Base-by-base conservation (phyloP, 768 basidiomycete genomes). In the Pulveroboletus sp. region DNA sequence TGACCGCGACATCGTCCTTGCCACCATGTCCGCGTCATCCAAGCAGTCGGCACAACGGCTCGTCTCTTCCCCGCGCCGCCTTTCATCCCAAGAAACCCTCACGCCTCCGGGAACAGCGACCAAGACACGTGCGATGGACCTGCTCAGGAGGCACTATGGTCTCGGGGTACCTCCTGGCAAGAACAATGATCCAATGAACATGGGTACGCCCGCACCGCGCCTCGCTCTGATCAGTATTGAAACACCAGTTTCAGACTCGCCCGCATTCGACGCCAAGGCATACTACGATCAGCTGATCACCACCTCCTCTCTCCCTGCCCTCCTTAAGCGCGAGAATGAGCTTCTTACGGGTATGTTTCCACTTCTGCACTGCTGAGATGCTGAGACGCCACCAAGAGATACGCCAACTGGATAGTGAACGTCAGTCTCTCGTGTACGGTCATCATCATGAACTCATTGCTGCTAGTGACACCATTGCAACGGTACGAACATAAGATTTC, bases 391-490 rank as follows among this genome's bases (percentile, higher is more conserved):
- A 14, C 31, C 20, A 35, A 93, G 93, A 95, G 67, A 94, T 96
- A 51, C 77, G 89, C 27, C 81, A 91, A 54, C 70, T 96, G 13
- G 91, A 95, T 49, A 82, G 86, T 60, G 93, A 95, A 61, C 74
- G 90, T 20, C 93, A 96, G 67, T 86, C 88, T 9, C 74, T 96
- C 37, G 93, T 96, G 11, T 96, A 96, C 63, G 93, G 94, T 59
- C 93, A 94, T 62, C 93, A 96, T 60, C 91, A 93, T 51, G 93
- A 96, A 56, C 83, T 96, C 17, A 93, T 96, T 43, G 89, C 90
- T 1, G 93, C 93, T 3, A 91, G 86, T 51, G 89, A 93, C 59
- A 95, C 93, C 9, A 95, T 96, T 55, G 82, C 85, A 51, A 82
- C 85, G 6, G 91, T 93, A 68, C 17, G 83, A 58, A 27, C 12